Base-by-base conservation (phyloP, 805 yeast species). In the Ogataea naganishii region DNA sequence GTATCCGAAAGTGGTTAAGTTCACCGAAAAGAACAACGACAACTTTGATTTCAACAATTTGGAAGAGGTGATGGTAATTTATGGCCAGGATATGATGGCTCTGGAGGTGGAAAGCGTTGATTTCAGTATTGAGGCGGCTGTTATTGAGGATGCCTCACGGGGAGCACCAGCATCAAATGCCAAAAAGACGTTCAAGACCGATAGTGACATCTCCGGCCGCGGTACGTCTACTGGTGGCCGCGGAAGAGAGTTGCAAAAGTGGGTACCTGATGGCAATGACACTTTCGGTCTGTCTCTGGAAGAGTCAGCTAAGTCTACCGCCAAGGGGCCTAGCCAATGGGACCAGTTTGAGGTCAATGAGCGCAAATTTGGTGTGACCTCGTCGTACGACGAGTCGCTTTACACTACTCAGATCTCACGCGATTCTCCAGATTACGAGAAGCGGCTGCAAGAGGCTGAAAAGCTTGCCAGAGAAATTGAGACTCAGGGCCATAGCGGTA, bases 321-420 rank as follows among this genome's bases (percentile, higher is more conserved):
- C 47, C 14, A 23, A 32, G 4, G 43, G 44, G 7, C 37, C 38
- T 14, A 58, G 55, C 11, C 47, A 51, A 7, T 92, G 97, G 97
- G 96, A 92, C 58, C 98, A 92, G 60, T 92, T 92, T 57, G 80
- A 82, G 31, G 89, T 75, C n/a, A 92, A 92, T 55, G 80, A 83
- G 51, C 69, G 75, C 34, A 80, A 82, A 56, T 92, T 92, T 53
- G 96, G 96, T 22, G 79, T 92, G 28, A 78, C 72, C 40, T 78
- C 95, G 0, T 70, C 84, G 20, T 81, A 69, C 52, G 89, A 88
- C 51, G 97, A 89, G 56, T 75, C 76, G 51, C 61, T 80, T 37
- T 89, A 89, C 57, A 89, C 97, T 15, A 86, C 96, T 0, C 72
- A 72, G 38, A 58, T 80, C 49, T 53, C 86, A 47, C 79, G 64